Evolutionary conservation across 2,329 filamentous ascomycete genomes (phyloP).

Genomic region (Hymenoscyphus fraxineus): DNA sequence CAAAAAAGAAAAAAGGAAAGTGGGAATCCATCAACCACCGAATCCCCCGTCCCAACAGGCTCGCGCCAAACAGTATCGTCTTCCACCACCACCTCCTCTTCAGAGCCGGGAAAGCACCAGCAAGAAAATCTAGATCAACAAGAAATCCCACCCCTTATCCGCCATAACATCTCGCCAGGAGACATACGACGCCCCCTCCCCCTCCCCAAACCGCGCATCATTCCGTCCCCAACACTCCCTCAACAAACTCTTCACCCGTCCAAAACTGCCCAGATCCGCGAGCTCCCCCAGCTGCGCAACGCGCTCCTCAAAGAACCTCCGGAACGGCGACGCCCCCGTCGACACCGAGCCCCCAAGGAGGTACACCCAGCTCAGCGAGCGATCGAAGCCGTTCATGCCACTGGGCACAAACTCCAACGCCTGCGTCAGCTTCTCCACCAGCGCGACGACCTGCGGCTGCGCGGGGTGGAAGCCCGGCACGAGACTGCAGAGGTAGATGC

Average conservation of each 20-base stretch:
- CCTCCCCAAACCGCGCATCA: slow-evolving; percentile 48
- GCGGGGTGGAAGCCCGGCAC: slow-evolving; percentile 81
- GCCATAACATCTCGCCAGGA: slow-evolving; percentile 96
- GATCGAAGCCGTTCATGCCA: slow-evolving; percentile 79
- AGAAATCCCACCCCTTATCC: slow-evolving; percentile 85
- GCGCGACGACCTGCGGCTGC: slow-evolving; percentile 68
- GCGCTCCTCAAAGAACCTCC: slow-evolving; percentile 72
- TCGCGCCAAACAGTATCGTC: neutral
- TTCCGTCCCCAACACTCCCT: slow-evolving; percentile 77
- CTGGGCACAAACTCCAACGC: slow-evolving; percentile 79
- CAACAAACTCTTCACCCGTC: slow-evolving; percentile 73
- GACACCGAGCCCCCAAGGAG: slow-evolving; percentile 82
- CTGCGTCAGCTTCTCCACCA: slow-evolving; percentile 74
- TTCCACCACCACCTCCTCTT: neutral
- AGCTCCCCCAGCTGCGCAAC: slow-evolving; percentile 70
- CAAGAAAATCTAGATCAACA: slow-evolving; percentile 64
- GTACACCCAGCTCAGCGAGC: slow-evolving; percentile 88
- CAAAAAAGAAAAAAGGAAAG: slow-evolving; percentile 1
- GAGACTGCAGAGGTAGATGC: slow-evolving; percentile 94
- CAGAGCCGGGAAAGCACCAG: slow-evolving; percentile 1
- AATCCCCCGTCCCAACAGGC: slow-evolving; percentile 6
- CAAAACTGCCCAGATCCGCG: slow-evolving; percentile 80
- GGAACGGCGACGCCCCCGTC: slow-evolving; percentile 68
- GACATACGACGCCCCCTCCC: slow-evolving; percentile 58
- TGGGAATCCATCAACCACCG: slow-evolving; percentile 22